These are phyloP conservation scores for Quercus agrifolia DNA, from an alignment of 306 rosid species.

Conservation along the genomic window DNA sequence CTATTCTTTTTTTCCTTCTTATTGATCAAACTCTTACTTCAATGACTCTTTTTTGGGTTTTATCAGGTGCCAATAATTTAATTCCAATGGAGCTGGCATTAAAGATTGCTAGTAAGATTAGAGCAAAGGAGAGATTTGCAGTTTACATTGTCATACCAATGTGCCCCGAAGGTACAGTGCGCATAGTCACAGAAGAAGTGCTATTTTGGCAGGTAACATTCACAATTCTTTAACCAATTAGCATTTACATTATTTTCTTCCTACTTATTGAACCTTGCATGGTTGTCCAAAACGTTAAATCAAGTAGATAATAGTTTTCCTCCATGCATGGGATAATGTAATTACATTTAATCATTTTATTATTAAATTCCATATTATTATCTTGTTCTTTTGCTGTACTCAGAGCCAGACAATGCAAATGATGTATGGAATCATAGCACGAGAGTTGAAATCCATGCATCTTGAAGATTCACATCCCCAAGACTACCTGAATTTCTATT, in stretches of 20 bases:
- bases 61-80: constrained; percentile 83
- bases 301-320: neutral
- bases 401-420: constrained; percentile 89
- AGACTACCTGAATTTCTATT: constrained; percentile 81
- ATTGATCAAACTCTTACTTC: neutral
- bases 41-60: neutral
- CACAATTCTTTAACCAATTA: neutral
- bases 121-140: constrained; percentile 72
- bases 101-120: constrained; percentile 81
- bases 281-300: neutral
- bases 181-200: constrained; percentile 69
- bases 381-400: constrained; percentile 14
- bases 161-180: constrained; percentile 94
- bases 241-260: neutral
- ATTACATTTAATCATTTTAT: neutral
- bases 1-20: constrained; percentile 36
- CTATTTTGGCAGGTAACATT: constrained; percentile 83
- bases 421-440: constrained; percentile 71
- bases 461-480: constrained; percentile 50
- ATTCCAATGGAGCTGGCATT: constrained; percentile 93
- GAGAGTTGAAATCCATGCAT: constrained; percentile 52
- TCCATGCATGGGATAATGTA: neutral
- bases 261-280: neutral
- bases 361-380: neutral
- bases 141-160: constrained; percentile 87